These are phyloP conservation scores for Lolium rigidum DNA, from an alignment of 176 grass and related monocot genomes.

Conservation along the genomic window DNA sequence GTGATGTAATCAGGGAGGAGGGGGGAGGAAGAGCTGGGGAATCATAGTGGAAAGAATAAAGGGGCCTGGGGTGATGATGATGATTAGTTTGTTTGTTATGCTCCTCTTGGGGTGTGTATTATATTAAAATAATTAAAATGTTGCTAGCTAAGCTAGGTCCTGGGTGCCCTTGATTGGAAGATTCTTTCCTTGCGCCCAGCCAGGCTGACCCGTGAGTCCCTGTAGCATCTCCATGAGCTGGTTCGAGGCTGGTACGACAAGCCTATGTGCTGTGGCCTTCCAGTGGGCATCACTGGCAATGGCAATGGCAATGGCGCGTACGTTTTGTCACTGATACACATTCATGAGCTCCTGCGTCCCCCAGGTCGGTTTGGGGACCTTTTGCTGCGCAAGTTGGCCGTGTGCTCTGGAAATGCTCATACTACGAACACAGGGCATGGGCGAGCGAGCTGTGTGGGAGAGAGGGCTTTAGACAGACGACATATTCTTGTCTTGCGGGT, in stretches of 20 bases:
- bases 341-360: not conserved
- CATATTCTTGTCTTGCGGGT: constrained; percentile 41
- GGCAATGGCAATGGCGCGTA: not conserved
- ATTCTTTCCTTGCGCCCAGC: constrained; percentile 49
- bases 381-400: not conserved
- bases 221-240: constrained; percentile 31
- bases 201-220: constrained; percentile 28
- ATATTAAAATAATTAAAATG: no score
- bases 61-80: not conserved
- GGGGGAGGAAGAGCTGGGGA: not conserved
- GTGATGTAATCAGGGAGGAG: constrained; percentile 11
- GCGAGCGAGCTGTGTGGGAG: not conserved
- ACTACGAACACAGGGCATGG: not conserved
- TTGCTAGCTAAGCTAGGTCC: not conserved
- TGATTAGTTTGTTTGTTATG: constrained; percentile 52
- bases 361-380: not conserved
- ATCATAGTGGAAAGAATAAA: constrained; percentile 47
- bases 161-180: constrained; percentile 31
- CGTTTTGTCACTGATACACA: not conserved
- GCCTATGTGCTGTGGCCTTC: constrained; percentile 3
- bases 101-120: not conserved
- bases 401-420: not conserved
- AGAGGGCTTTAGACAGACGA: not conserved
- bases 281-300: not conserved
- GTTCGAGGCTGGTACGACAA: not conserved